phyloP scores from a whole-genome alignment of 2,329 filamentous ascomycete genomes.

The Verticillium alfalfae region DNA sequence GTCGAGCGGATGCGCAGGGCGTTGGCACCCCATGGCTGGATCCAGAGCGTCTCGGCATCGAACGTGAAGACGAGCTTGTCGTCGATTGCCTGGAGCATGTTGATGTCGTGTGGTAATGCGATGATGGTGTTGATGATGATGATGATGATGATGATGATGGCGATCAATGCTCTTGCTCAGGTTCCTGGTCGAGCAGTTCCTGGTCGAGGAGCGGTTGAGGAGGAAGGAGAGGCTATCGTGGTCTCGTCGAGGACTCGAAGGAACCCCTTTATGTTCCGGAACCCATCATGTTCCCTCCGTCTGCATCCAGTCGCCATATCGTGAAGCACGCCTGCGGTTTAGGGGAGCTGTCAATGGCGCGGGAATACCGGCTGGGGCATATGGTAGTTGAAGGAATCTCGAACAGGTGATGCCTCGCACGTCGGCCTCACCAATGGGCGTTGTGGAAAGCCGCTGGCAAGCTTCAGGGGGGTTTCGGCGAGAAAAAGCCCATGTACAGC shows the following conservation, averaged over 20 bases:
- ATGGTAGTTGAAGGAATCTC: not conserved
- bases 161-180: too few relatives aligned
- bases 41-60: conserved; percentile 41
- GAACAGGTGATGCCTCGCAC: not conserved
- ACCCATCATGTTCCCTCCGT: not conserved
- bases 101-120: not conserved
- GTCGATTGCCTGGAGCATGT: conserved; percentile 1
- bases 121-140: not conserved
- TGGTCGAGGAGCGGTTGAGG: not conserved
- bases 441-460: not conserved
- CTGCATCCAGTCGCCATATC: not conserved
- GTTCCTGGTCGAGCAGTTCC: too few relatives aligned
- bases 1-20: conserved; percentile 41
- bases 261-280: not conserved
- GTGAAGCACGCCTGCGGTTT: not conserved
- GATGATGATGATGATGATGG: not conserved
- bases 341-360: not conserved
- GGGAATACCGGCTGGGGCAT: not conserved
- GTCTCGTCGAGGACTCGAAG: not conserved
- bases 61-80: conserved; percentile 15
- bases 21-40: conserved; percentile 42
- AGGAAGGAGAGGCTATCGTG: not conserved
- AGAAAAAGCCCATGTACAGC: not conserved
- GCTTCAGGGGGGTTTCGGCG: not conserved
- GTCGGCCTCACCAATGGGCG: not conserved